These are phyloP conservation scores for Trichoderma sp. DNA, from an alignment of 2,329 filamentous ascomycete species.

Conservation along the genomic window DNA sequence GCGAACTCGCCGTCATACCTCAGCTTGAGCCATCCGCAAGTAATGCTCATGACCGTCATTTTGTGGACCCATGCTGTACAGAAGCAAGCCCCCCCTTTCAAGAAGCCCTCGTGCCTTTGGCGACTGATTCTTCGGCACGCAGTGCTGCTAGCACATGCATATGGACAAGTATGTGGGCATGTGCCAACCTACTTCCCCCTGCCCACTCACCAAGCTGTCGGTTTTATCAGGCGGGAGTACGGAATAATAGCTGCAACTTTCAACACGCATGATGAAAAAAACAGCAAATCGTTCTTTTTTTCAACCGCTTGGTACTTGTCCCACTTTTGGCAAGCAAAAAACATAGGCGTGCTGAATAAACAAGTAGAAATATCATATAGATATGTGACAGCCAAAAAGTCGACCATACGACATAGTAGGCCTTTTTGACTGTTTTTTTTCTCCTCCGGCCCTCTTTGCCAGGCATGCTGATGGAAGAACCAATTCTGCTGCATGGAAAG, in stretches of 20 bases:
- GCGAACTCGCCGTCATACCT: conserved; percentile 21
- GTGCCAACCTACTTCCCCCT: conserved; percentile 16
- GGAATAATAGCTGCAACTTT: not conserved
- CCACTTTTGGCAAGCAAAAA: not conserved
- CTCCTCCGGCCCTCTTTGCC: not conserved
- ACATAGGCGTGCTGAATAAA: not conserved
- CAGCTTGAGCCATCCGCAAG: conserved; percentile 21
- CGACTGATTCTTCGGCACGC: conserved; percentile 2
- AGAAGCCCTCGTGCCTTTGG: conserved; percentile 5
- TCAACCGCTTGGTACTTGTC: not conserved
- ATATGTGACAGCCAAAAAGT: not conserved
- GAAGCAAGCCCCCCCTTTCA: conserved; percentile 3
- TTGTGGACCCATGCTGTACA: conserved; percentile 19
- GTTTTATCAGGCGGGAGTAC: conserved; percentile 17
- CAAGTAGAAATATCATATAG: not conserved
- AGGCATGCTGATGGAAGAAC: not conserved
- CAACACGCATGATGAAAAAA: not conserved
- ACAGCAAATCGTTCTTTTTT: not conserved
- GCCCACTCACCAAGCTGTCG: conserved; percentile 20
- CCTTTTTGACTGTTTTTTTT: not conserved
- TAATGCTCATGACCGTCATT: conserved; percentile 15
- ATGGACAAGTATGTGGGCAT: conserved; percentile 4
- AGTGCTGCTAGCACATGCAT: conserved; percentile 20
- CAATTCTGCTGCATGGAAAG: not conserved
- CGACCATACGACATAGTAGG: not conserved